Percentiles rank a stretch among this genome's conserved stretches.
Evolutionary conservation across 2,329 filamentous ascomycete genomes (phyloP).

Genomic region (Diaporthe destruens): DNA sequence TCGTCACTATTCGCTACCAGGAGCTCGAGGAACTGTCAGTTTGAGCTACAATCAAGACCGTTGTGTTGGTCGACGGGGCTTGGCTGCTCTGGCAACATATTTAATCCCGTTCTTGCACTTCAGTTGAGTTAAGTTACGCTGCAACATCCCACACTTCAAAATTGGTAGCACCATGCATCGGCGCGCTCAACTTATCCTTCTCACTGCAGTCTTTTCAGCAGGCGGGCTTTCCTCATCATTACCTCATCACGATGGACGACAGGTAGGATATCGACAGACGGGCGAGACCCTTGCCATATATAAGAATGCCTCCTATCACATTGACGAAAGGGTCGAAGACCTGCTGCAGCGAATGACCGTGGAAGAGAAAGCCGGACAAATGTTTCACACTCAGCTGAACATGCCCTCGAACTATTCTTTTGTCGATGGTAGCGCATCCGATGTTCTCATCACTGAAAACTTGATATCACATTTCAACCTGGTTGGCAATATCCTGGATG

Average conservation of each 20-base stretch:
- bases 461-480: conserved; percentile 43
- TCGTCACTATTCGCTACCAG: background rate
- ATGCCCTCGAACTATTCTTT: conserved; percentile 10
- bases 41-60: background rate
- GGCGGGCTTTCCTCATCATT: conserved; percentile 13
- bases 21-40: too few species aligned
- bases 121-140: background rate
- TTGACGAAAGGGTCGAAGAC: conserved; percentile 27
- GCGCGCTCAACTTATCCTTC: background rate
- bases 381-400: conserved; percentile 30
- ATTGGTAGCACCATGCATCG: background rate
- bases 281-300: background rate
- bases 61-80: background rate
- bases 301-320: conserved; percentile 1
- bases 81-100: background rate
- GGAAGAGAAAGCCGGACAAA: conserved; percentile 29
- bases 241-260: background rate
- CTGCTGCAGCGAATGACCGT: conserved; percentile 32
- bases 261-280: background rate
- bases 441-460: conserved; percentile 26
- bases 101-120: background rate
- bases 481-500: conserved; percentile 47
- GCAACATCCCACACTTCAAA: background rate
- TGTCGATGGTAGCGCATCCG: conserved; percentile 6
- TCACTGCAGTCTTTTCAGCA: background rate